Evolutionary conservation across 2,329 filamentous ascomycete species (phyloP).

Genomic region (Trichoderma sp.): DNA sequence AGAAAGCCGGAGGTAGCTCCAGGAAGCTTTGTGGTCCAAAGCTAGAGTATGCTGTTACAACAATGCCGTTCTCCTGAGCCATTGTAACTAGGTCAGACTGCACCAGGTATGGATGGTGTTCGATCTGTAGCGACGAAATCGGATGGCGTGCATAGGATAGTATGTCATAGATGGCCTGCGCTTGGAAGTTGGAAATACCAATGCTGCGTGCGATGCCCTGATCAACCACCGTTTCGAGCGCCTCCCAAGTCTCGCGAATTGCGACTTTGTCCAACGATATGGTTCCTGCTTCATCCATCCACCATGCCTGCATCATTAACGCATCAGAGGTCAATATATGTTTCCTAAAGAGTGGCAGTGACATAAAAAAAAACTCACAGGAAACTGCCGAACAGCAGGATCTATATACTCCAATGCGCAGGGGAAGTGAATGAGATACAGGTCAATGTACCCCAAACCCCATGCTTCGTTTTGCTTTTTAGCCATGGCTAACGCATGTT

Average conservation of each 20-base stretch:
- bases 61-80: conserved; percentile 56
- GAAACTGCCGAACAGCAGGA: conserved; percentile 41
- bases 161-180: conserved; percentile 58
- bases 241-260: conserved; percentile 76
- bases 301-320: neutral
- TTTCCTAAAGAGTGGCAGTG: neutral
- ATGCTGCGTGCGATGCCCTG: conserved; percentile 47
- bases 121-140: conserved; percentile 56
- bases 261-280: conserved; percentile 57
- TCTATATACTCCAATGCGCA: conserved; percentile 45
- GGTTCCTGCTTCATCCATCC: conserved; percentile 40
- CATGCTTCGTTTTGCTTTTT: conserved; percentile 74
- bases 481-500: conserved; percentile 69
- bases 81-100: conserved; percentile 56
- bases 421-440: conserved; percentile 74
- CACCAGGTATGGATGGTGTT: conserved; percentile 67
- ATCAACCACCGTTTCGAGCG: conserved; percentile 67
- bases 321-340: neutral
- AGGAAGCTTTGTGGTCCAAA: conserved; percentile 56
- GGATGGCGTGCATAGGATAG: conserved; percentile 56
- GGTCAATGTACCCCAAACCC: conserved; percentile 81
- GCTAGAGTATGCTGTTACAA: conserved; percentile 63
- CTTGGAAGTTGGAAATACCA: conserved; percentile 75
- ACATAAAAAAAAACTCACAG: neutral
- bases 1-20: conserved; percentile 28